Conservation (phyloP, 1,284 basidiomycete genomes). For the Rhodotorula sp. region DNA sequence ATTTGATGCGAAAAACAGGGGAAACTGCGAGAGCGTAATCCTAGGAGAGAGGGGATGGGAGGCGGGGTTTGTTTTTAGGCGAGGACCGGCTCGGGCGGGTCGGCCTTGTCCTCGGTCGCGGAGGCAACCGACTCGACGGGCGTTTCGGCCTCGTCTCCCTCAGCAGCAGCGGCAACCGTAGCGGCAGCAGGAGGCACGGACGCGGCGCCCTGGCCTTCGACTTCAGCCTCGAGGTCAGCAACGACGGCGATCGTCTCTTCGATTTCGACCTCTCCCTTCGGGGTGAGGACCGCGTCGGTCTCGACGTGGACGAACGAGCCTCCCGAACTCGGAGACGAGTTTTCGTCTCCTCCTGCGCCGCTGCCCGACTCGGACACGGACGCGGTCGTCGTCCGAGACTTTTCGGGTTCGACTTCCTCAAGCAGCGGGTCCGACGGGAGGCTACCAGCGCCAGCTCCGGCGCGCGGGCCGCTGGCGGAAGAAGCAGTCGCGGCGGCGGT, state of each 20-base stretch:
- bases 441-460: not conserved
- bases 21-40: too few species aligned
- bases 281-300: conserved; percentile 14
- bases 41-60: not conserved
- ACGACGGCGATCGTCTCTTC: conserved; percentile 11
- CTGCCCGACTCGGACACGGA: conserved; percentile 1
- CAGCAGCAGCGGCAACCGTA: too few species aligned
- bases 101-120: conserved; percentile 9
- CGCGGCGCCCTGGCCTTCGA: conserved; percentile 2
- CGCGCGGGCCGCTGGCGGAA: not conserved
- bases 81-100: conserved; percentile 33
- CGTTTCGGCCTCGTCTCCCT: conserved; percentile 3
- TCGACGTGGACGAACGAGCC: conserved; percentile 35
- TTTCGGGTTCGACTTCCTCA: conserved; percentile 18
- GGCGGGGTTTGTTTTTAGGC: conserved; percentile 3
- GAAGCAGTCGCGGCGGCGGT: conserved; percentile 4
- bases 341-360: conserved; percentile 6
- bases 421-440: conserved; percentile 18
- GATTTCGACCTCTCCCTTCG: conserved; percentile 14
- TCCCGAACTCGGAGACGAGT: conserved; percentile 5
- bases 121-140: not conserved
- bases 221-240: conserved; percentile 2
- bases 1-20: too few species aligned
- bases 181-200: not conserved
- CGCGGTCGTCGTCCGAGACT: conserved; percentile 4